Conservation (phyloP, 2,329 filamentous ascomycete species). For the Phyllosticta citrichinensis region DNA sequence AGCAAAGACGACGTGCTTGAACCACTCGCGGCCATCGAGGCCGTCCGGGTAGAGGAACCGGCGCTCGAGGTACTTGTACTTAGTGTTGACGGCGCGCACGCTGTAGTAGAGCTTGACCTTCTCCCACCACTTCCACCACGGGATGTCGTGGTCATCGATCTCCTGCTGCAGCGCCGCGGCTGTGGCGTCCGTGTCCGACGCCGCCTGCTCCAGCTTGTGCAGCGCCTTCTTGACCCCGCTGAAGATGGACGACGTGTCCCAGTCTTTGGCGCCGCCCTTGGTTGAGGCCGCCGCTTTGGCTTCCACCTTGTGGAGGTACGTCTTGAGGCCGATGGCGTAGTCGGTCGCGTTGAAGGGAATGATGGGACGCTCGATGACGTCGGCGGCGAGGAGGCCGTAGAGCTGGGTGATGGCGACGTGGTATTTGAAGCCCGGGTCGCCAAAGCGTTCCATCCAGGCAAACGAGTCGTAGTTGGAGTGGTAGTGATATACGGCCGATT, state of each 20-base stretch:
- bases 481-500: slow-evolving; percentile 57
- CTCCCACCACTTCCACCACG: slow-evolving; percentile 70
- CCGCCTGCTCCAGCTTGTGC: slow-evolving; percentile 36
- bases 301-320: slow-evolving; percentile 35
- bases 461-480: slow-evolving; percentile 80
- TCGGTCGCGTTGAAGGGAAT: slow-evolving; percentile 38
- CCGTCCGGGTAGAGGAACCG: slow-evolving; percentile 67
- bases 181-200: slow-evolving; percentile 42
- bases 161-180: slow-evolving; percentile 39
- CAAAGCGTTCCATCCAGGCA: slow-evolving; percentile 72
- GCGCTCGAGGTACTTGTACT: slow-evolving; percentile 77
- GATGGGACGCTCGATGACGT: slow-evolving; percentile 37
- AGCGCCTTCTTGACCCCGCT: slow-evolving; percentile 40
- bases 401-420: slow-evolving; percentile 42
- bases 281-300: slow-evolving; percentile 6
- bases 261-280: slow-evolving; percentile 12
- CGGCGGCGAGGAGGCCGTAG: slow-evolving; percentile 36
- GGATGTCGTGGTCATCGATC: slow-evolving; percentile 43
- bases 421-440: slow-evolving; percentile 54
- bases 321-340: slow-evolving; percentile 32
- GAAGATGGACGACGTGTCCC: slow-evolving; percentile 28
- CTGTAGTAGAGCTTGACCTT: slow-evolving; percentile 53
- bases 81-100: slow-evolving; percentile 60
- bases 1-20: slow-evolving; percentile 91
- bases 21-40: slow-evolving; percentile 73